A percentile compares a stretch with the other conserved stretches of the same genome.
Conservation (phyloP, 148 eudicot genomes). For the Nepenthes mirabilis region DNA sequence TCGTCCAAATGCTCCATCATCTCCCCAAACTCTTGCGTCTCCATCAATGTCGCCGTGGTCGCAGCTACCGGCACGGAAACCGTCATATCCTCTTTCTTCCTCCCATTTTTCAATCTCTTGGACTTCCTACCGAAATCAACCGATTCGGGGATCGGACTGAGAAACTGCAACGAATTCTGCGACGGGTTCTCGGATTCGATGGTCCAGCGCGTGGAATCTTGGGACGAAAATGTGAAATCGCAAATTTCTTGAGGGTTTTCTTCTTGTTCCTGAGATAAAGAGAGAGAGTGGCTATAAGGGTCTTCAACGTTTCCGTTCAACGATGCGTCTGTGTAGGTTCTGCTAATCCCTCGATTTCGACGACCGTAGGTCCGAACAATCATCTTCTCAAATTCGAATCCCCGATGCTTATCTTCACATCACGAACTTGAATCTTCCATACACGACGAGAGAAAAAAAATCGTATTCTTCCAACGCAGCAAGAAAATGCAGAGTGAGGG, state of each 20-base stretch:
- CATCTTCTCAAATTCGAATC: slow-evolving; percentile 32
- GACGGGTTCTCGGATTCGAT: slow-evolving; percentile 24
- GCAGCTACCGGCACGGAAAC: background rate
- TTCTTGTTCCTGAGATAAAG: slow-evolving; percentile 19
- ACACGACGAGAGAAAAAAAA: slow-evolving; percentile 1
- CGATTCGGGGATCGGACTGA: slow-evolving; percentile 16
- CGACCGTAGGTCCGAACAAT: slow-evolving; percentile 77
- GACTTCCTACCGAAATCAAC: slow-evolving; percentile 9
- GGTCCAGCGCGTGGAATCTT: slow-evolving; percentile 49
- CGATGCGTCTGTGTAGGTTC: slow-evolving; percentile 24
- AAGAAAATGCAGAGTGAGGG: slow-evolving; percentile 4
- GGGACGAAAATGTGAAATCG: slow-evolving; percentile 43
- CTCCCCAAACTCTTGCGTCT: slow-evolving; percentile 90
- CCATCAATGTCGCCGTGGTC: slow-evolving; percentile 58
- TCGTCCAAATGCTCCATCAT: slow-evolving; percentile 96
- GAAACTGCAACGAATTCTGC: slow-evolving; percentile 14
- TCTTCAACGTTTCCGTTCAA: slow-evolving; percentile 28
- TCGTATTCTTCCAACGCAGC: background rate
- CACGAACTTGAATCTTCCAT: background rate
- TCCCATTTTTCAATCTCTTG: slow-evolving; percentile 23
- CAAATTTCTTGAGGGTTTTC: slow-evolving; percentile 31
- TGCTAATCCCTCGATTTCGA: slow-evolving; percentile 31
- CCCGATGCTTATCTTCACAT: background rate
- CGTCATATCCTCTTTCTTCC: slow-evolving; percentile 8
- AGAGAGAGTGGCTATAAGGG: slow-evolving; percentile 19